Evolutionary conservation across 176 grass and related monocot genomes (phyloP).

Genomic region (Typha latifolia): DNA sequence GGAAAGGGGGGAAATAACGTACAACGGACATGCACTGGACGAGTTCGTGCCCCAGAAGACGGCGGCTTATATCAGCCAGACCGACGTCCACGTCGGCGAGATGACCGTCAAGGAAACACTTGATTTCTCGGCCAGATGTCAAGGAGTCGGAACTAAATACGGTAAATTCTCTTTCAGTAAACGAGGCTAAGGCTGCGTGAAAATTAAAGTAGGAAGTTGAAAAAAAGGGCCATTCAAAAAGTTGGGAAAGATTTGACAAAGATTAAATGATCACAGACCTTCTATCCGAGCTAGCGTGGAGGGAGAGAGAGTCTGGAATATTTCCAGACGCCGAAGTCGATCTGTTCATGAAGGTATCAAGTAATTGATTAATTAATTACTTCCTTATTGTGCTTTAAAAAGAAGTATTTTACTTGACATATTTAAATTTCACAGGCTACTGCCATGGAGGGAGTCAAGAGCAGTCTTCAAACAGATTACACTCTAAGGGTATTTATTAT

Average conservation of each 20-base stretch:
- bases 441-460: conserved; percentile 71
- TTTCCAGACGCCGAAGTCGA: conserved; percentile 87
- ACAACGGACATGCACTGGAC: conserved; percentile 57
- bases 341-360: conserved; percentile 98
- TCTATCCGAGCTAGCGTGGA: conserved; percentile 65
- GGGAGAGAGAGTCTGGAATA: conserved; percentile 78
- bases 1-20: conserved; percentile 45
- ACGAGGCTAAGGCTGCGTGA: not conserved
- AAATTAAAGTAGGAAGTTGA: too few species aligned
- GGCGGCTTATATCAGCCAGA: conserved; percentile 97
- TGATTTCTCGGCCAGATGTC: conserved; percentile 92
- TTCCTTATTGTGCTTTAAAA: too few species aligned
- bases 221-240: too few species aligned
- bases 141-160: conserved; percentile 83
- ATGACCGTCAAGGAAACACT: conserved; percentile 98
- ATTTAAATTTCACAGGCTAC: conserved; percentile 49
- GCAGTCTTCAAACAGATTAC: conserved; percentile 96
- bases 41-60: conserved; percentile 98
- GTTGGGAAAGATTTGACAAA: too few species aligned
- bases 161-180: conserved; percentile 24
- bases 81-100: conserved; percentile 81
- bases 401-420: too few species aligned
- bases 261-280: conserved; percentile 42
- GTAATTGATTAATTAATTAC: not conserved
- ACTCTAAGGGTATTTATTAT: conserved; percentile 80